phyloP scores from a whole-genome alignment of 31 red algal genomes.

The Odonthalia washingtoniensis region DNA sequence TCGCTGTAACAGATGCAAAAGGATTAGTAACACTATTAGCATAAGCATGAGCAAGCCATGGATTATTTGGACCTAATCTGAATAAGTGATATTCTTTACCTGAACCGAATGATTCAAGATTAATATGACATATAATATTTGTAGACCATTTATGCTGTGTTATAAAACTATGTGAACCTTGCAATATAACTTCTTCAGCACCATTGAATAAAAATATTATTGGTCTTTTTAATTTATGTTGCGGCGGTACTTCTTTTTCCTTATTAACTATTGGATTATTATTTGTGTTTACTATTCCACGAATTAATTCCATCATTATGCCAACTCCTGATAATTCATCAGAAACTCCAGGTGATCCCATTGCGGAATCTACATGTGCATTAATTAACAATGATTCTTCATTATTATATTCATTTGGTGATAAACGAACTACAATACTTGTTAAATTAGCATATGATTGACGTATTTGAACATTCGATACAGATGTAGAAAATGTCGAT shows the following conservation, averaged over 20 bases:
- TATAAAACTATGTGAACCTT: slow-evolving; percentile 88
- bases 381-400: slow-evolving; percentile 76
- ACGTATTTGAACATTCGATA: slow-evolving; percentile 28
- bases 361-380: slow-evolving; percentile 92
- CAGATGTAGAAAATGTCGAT: slow-evolving; percentile 25
- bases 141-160: slow-evolving; percentile 71
- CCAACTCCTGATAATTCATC: slow-evolving; percentile 78
- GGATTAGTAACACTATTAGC: slow-evolving; percentile 71
- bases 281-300: slow-evolving; percentile 43
- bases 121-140: slow-evolving; percentile 69
- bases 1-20: slow-evolving; percentile 60
- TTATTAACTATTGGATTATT: too few species aligned
- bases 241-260: not conserved
- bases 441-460: slow-evolving; percentile 49
- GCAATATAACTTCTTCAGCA: slow-evolving; percentile 84
- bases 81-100: slow-evolving; percentile 82
- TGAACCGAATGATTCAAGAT: slow-evolving; percentile 87
- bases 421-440: slow-evolving; percentile 58
- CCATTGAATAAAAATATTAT: slow-evolving; percentile 95
- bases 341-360: slow-evolving; percentile 76
- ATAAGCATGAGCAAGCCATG: slow-evolving; percentile 89
- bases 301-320: slow-evolving; percentile 70
- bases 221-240: slow-evolving; percentile 46
- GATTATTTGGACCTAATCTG: slow-evolving; percentile 72
- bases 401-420: slow-evolving; percentile 37